These are phyloP conservation scores for Stellera chamaejasme DNA, from an alignment of 345 rosid genomes.

Conservation along the genomic window DNA sequence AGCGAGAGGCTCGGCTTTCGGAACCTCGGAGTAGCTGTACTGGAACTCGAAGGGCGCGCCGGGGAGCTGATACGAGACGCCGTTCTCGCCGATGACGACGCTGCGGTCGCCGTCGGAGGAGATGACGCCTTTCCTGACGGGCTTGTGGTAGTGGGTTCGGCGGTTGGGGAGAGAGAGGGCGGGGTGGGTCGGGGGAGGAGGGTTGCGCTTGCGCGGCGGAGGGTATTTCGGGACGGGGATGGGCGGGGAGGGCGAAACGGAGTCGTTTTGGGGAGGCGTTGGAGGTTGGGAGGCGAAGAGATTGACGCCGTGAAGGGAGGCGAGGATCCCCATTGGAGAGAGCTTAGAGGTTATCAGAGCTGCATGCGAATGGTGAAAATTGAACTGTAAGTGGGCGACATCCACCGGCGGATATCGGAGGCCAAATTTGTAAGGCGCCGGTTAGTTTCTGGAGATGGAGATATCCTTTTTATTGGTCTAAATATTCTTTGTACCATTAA, in stretches of 20 bases:
- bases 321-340: constrained; percentile 43
- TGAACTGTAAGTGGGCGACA: no score
- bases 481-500: no score
- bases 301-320: constrained; percentile 48
- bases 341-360: no score
- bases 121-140: constrained; percentile 53
- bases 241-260: constrained; percentile 14
- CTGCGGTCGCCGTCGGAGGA: constrained; percentile 67
- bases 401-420: no score
- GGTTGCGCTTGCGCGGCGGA: constrained; percentile 34
- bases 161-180: constrained; percentile 70
- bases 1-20: constrained; percentile 74
- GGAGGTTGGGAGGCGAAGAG: constrained; percentile 81
- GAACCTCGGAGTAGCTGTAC: constrained; percentile 83
- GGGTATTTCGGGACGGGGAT: constrained; percentile 67
- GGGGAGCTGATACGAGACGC: constrained; percentile 80
- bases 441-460: no score
- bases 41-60: constrained; percentile 97
- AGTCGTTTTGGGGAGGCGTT: constrained; percentile 27
- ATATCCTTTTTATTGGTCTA: no score
- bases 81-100: constrained; percentile 63
- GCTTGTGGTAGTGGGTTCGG: constrained; percentile 60
- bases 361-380: no score
- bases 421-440: no score
- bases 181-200: constrained; percentile 29